Percentiles rank a stretch among this genome's conserved stretches.
Evolutionary conservation across 2,329 filamentous ascomycete genomes (phyloP).

Genomic region (Fusarium anthophilum): DNA sequence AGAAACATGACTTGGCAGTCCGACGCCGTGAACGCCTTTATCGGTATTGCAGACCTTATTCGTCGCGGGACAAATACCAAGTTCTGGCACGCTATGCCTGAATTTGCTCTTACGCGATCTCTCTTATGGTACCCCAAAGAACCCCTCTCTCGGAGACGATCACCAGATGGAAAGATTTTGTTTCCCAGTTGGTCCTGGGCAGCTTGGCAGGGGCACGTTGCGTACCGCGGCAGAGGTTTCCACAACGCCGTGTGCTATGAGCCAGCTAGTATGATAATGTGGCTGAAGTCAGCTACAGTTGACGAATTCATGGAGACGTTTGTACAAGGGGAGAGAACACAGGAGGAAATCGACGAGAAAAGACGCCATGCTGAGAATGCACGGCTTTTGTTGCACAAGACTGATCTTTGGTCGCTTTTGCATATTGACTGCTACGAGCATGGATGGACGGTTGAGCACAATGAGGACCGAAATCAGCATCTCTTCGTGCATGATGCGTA

Average conservation of each 20-base stretch:
- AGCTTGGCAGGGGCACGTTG: constrained; percentile 16
- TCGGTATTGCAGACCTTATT: constrained; percentile 21
- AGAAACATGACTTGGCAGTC: constrained; percentile 20
- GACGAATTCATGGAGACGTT: background rate
- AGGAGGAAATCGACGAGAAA: constrained; percentile 6
- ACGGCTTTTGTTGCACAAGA: background rate
- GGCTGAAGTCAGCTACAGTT: background rate
- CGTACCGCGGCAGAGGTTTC: constrained; percentile 9
- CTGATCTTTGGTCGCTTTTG: background rate
- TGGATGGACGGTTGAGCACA: constrained; percentile 2
- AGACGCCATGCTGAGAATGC: background rate
- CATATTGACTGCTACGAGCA: constrained; percentile 5
- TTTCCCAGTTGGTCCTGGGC: constrained; percentile 25
- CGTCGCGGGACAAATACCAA: constrained; percentile 11
- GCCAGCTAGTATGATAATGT: background rate
- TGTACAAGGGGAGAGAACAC: background rate
- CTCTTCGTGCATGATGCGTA: constrained; percentile 4
- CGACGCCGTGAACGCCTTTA: constrained; percentile 20
- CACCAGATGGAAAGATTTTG: background rate
- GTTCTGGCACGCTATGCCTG: constrained; percentile 21
- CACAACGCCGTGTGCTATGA: constrained; percentile 9
- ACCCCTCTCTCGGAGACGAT: background rate
- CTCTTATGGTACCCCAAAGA: constrained; percentile 14
- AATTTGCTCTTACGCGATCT: constrained; percentile 1
- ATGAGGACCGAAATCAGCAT: constrained; percentile 3